Base-by-base conservation (phyloP, 2,329 filamentous ascomycete genomes). In the Rugonectria rugulosa region DNA sequence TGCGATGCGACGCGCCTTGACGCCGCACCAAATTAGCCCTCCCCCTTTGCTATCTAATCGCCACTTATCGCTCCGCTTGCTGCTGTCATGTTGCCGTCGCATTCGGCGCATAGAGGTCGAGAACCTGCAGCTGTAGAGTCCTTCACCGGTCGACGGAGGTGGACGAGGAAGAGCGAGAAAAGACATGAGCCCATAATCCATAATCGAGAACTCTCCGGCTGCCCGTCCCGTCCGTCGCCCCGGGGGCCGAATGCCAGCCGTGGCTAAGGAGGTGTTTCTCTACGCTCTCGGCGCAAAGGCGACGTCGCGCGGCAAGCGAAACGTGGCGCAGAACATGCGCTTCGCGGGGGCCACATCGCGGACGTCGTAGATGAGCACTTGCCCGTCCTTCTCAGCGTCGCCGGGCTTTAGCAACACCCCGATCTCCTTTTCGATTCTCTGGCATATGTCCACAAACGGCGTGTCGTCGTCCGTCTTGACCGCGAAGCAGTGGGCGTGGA, bases 401-500 rank as follows among this genome's bases (percentile, higher is more conserved):
- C 77, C 81, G 10, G 76, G 71, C 52, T 65, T 70, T 45, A 81
- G 69, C 57, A 68, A 59, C 36, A 76, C 67, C 10, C 76, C 77
- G 60, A 81, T 70, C 61, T 77, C 72, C 49, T 67, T 72, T 44
- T 71, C 56, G 47, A 77, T 80, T 65, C 62, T 75, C 52, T 74
- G 68, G 60, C 74, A 72, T 36, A 79, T 75, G 57, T 84, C 81
- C 29, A 81, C 75, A 4, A 77, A 80, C 72, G 86, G 84, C 3
- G 84, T 81, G 56, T 92, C 89, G 65, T 92, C 87, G 29, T 91
- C 88, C 44, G 83, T 87, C 76, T 96, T 94, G 36, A 88, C 87
- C 20, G 89, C 89, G 77, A 99, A 99, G 77, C 92, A 97, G 77
- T 99, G 92, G n/a, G 90, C 90, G 72, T 99, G 95, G 11, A 98